Evolutionary conservation across 345 rosid species (phyloP), one percentile per base, ranked within the genome.

Genomic region (Kandelia obovata): DNA sequence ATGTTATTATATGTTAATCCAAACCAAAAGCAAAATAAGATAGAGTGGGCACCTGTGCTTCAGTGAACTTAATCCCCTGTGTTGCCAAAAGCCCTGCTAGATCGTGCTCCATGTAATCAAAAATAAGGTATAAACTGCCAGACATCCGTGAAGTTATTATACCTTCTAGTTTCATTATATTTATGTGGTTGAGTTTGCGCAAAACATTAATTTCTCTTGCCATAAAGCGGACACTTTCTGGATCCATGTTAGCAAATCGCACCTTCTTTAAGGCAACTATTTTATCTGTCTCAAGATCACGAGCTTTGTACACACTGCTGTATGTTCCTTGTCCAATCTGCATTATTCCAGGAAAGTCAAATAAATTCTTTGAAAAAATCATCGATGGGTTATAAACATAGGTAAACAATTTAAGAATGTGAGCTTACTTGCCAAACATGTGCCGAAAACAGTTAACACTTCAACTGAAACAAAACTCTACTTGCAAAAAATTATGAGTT

Each of bases 321-420:
- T 88, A 88, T 25, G 93, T 88, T 66, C 93, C 93, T 83, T 88
- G 93, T 35, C 93, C 93, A 75, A 88, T 85, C 89, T 88, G 76
- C 75, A 84, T 3, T 46, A 70, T 53, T 67, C 58, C 39, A 8
- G 52, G 23, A 30, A 53, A 59, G 39, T 61, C 35, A 35, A 55
- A n/a, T 1, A 5, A 57, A 43, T 43, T 15, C 49, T 43, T 11
- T 43, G 17, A 13, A 43, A 43, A 43, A 13, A 13, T 43, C 17
- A 43, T 15, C 49, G 0, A 13, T 43, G 17, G 17, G 16, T 2
- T 43, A 43, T 43, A 43, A 43, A 43, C 49, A 43, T 3, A 13
- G 49, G 49, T 43, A 43, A 11, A 43, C 17, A 13, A 43, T 11
- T 13, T 43, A 43, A 13, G 17, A 43, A 43, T 13, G 17, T 3